Conservation (phyloP, 306 rosid genomes). For the Begonia peltatifolia region DNA sequence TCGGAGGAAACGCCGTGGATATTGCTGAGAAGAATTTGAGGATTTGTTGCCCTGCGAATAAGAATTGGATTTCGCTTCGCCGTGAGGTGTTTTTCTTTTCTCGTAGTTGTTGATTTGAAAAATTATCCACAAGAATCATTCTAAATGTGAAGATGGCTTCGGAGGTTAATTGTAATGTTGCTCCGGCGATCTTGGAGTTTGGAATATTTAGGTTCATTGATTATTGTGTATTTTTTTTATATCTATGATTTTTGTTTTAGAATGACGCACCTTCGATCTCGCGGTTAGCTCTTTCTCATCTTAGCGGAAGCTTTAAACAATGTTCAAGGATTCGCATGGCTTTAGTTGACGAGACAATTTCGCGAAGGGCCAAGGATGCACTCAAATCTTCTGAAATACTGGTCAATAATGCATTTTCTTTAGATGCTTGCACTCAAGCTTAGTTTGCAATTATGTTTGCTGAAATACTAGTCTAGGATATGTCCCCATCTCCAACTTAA, state of each 20-base stretch:
- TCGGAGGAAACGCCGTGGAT: conserved; percentile 13
- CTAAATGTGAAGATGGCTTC: background rate
- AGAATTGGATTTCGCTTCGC: conserved; percentile 17
- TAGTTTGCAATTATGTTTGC: background rate
- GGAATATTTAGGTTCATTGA: background rate
- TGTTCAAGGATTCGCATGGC: conserved; percentile 31
- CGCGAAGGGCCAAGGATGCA: conserved; percentile 4
- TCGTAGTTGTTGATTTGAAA: no score
- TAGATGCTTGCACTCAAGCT: background rate
- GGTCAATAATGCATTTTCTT: no score
- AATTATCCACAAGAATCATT: background rate
- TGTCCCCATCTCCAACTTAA: no score
- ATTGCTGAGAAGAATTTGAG: conserved; percentile 9
- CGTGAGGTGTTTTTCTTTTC: conserved; percentile 21
- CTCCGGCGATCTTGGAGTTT: background rate
- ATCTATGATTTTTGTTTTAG: conserved; percentile 19
- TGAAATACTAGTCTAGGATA: background rate
- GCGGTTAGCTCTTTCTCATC: conserved; percentile 19
- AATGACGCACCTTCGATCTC: conserved; percentile 20
- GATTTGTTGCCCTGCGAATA: conserved; percentile 7
- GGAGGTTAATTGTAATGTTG: background rate
- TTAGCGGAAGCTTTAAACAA: conserved; percentile 1
- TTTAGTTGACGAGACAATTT: conserved; percentile 36
- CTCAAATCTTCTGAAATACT: no score
- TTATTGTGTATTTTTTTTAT: background rate